phyloP scores from a whole-genome alignment of 2,329 filamentous ascomycete species.

The Waltergamsia citrina region DNA sequence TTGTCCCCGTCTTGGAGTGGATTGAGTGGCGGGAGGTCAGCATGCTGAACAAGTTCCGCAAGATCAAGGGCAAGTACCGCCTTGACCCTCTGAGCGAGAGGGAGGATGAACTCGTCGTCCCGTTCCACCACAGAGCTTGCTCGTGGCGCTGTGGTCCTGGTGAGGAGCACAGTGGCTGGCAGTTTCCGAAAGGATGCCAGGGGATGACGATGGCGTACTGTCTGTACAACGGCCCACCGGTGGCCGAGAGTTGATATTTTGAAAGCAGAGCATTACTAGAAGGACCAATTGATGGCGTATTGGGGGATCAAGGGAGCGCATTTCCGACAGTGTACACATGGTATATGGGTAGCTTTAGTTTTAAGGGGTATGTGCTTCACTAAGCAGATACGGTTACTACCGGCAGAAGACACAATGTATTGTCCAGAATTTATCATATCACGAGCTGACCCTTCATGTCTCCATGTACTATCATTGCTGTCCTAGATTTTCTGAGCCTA shows the following conservation, averaged over 20 bases:
- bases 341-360: no score
- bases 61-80: constrained; percentile 5
- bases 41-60: constrained; percentile 1
- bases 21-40: constrained; percentile 48
- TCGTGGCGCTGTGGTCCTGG: constrained; percentile 37
- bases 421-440: no score
- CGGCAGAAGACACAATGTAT: no score
- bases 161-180: constrained; percentile 2
- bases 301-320: no score
- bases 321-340: no score
- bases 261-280: no score
- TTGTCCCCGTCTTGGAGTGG: constrained; percentile 48
- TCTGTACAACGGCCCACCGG: constrained; percentile 1
- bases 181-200: constrained; percentile 2
- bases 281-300: no score
- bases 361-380: no score
- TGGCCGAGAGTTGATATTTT: not conserved
- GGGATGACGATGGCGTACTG: constrained; percentile 1
- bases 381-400: no score
- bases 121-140: constrained; percentile 37
- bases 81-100: constrained; percentile 17
- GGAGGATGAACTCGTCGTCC: constrained; percentile 27
- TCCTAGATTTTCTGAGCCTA: no score
- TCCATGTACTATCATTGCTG: no score
- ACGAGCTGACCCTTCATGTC: no score